Evolutionary conservation across 306 rosid genomes (phyloP), one percentile per base, ranked within the genome.

Genomic region (Vigna radiata): DNA sequence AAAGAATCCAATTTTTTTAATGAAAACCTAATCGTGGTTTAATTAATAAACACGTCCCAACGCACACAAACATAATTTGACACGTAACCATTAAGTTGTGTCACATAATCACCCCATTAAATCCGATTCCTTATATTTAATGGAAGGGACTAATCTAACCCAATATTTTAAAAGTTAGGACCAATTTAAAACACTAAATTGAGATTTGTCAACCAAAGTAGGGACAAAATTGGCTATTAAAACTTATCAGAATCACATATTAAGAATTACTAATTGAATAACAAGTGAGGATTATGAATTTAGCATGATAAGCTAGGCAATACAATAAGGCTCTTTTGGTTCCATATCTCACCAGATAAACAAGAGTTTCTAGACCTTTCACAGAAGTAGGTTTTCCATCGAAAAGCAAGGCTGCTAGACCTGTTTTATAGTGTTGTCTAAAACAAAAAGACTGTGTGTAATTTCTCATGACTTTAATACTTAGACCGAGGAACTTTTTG

Each of bases 351-450:
- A 94, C 97, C 91, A 82, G 70, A 60, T 83, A 49, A 62, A 86
- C 41, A 61, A 85, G 16, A 7, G 81, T 73, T 31, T 61, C 48
- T 48, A 90, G 84, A 58, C 86, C 91, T 77, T 82, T 88, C 6
- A 85, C 49, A 6, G 86, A 70, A n/a, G 91, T 81, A 47, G 90
- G 61, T 60, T 78, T 89, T 48, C 90, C 88, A 66, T 74, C 79
- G 73, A 87, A 91, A 44, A 83, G 29, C 46, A 94, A 56, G 29
- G 88, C 88, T 8, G 88, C 97, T 3, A 94, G 97, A 46, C 98
- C 96, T 12, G 93, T 19, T 1, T 53, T 64, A 68, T 91, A 91
- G 78, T 87, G 88, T 14, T 78, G 74, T 66, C 98, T 92, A 88
- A 76, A 80, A 74, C 37, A 76, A 59, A 39, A 52, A 23, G 23